Evolutionary conservation across 2,329 filamentous ascomycete genomes (phyloP).

Genomic region (Alternaria sp.): DNA sequence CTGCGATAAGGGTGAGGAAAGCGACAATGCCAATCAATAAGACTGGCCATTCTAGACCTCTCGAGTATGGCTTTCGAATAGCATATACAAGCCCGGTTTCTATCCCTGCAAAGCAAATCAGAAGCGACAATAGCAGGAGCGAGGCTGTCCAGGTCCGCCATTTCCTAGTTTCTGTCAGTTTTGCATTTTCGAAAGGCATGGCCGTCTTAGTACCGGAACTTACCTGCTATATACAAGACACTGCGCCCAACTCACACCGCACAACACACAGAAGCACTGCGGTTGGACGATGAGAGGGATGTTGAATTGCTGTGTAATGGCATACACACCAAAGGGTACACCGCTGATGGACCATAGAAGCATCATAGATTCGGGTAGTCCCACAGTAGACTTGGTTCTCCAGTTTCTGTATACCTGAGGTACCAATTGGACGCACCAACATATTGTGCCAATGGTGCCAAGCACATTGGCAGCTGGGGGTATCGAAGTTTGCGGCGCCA

Average conservation of each 20-base stretch:
- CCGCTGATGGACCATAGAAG: constrained; percentile 73
- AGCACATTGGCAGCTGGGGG: constrained; percentile 65
- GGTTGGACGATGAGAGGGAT: constrained; percentile 55
- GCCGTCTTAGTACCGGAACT: neutral
- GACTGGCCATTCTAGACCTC: constrained; percentile 61
- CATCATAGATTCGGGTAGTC: constrained; percentile 74
- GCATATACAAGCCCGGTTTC: constrained; percentile 65
- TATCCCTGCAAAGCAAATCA: constrained; percentile 59
- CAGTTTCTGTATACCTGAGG: constrained; percentile 73
- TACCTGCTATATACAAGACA: constrained; percentile 59
- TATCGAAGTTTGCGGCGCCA: constrained; percentile 43
- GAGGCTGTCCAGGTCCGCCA: constrained; percentile 52
- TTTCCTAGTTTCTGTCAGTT: constrained; percentile 27
- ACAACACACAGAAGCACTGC: constrained; percentile 58
- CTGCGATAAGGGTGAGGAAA: constrained; percentile 62
- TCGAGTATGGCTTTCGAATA: constrained; percentile 61
- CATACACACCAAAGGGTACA: constrained; percentile 70
- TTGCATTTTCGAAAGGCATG: neutral
- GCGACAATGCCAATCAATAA: constrained; percentile 65
- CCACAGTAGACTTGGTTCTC: constrained; percentile 69
- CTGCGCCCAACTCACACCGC: constrained; percentile 59
- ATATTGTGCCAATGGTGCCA: constrained; percentile 66
- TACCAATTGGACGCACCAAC: constrained; percentile 39
- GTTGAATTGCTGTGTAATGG: constrained; percentile 61
- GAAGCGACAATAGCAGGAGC: constrained; percentile 18